Evolutionary conservation across 2,329 filamentous ascomycete species (phyloP).

Genomic region (Sarocladium kiliense): DNA sequence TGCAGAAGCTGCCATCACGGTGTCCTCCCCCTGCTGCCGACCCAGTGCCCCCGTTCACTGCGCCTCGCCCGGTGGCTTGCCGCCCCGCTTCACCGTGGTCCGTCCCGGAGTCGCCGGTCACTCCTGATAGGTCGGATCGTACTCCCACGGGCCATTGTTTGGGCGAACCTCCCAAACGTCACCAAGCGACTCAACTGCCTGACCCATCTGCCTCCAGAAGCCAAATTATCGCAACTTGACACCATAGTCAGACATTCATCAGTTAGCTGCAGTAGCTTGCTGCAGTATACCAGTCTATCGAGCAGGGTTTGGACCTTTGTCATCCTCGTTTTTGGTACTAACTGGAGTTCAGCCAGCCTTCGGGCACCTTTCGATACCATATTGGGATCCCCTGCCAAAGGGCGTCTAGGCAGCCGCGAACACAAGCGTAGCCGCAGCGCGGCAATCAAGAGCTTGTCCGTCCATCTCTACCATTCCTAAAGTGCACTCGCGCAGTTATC

Average conservation of each 20-base stretch:
- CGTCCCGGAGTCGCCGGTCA: slow-evolving; percentile 14
- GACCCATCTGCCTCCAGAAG: too few species aligned
- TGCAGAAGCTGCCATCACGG: neutral
- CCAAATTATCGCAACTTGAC: neutral
- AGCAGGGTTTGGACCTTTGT: neutral
- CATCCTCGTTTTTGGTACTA: neutral
- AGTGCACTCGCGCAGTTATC: neutral
- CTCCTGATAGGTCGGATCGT: neutral
- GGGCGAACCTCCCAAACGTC: neutral
- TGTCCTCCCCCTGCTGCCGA: neutral
- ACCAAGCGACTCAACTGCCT: neutral
- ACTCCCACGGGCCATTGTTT: neutral
- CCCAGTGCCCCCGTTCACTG: slow-evolving; percentile 15
- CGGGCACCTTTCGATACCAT: neutral
- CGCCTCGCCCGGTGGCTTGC: slow-evolving; percentile 26
- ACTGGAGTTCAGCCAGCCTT: neutral
- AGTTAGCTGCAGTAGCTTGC: neutral
- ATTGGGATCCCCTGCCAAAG: neutral
- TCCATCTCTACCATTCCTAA: neutral
- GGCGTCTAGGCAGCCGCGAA: neutral
- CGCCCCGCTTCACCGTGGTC: slow-evolving; percentile 13
- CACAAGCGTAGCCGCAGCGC: neutral
- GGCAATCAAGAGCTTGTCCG: neutral
- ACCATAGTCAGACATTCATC: neutral
- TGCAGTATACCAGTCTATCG: neutral